A percentile compares a stretch with the other conserved stretches of the same genome.
phyloP scores from a whole-genome alignment of 2,329 filamentous ascomycete genomes.

The Phaeosphaeriaceae sp. region DNA sequence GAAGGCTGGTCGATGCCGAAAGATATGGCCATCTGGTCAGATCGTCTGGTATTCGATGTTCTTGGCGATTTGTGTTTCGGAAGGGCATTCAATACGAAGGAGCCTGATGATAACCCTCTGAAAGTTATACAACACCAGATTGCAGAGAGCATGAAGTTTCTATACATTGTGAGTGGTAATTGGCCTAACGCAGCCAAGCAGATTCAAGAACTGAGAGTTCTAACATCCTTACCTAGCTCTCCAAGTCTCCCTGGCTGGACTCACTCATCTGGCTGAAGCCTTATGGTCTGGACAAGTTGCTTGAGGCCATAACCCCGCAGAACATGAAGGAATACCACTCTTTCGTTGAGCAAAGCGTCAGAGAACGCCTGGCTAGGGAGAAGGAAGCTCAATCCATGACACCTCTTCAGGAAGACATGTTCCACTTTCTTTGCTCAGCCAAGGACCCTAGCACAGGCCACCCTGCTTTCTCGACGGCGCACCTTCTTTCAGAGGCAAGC shows the following conservation, averaged over 20 bases:
- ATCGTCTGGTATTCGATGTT: constrained; percentile 53
- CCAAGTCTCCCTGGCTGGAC: constrained; percentile 1
- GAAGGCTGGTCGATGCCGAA: constrained; percentile 13
- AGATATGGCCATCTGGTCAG: constrained; percentile 9
- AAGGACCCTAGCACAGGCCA: constrained; percentile 49
- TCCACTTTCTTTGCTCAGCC: constrained; percentile 48
- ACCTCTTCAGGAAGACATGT: constrained; percentile 40
- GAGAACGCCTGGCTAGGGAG: too few species aligned
- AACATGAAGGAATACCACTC: too few species aligned
- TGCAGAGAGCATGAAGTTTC: too few species aligned
- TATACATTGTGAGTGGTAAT: too few species aligned
- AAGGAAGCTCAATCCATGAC: too few species aligned
- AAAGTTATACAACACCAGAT: constrained; percentile 8
- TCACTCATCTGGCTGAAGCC: constrained; percentile 22
- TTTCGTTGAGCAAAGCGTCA: too few species aligned
- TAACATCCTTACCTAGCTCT: too few species aligned
- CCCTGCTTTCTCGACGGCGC: constrained; percentile 35
- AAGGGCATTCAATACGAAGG: constrained; percentile 41
- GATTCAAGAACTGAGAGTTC: too few species aligned
- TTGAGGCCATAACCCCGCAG: too few species aligned
- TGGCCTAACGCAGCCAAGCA: too few species aligned
- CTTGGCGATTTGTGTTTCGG: constrained; percentile 51
- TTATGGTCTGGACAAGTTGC: constrained; percentile 14
- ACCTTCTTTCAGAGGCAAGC: constrained; percentile 38
- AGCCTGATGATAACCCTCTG: constrained; percentile 21